Percentiles rank a stretch among this genome's conserved stretches.
phyloP scores from a whole-genome alignment of 164 flowering plant species.

The Umbellularia californica region DNA sequence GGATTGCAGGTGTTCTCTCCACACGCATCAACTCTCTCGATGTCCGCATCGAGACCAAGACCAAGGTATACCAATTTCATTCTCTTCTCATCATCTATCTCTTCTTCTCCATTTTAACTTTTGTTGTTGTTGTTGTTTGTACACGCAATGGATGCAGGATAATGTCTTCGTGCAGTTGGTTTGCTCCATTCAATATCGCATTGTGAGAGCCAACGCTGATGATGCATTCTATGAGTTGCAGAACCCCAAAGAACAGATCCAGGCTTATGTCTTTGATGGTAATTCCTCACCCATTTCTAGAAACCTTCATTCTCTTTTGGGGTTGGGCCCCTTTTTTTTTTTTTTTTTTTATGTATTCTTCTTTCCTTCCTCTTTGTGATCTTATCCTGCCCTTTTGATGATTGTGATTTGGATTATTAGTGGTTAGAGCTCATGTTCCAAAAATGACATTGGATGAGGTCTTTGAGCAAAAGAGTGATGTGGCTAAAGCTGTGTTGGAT shows the following conservation, averaged over 20 bases:
- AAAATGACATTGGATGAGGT: conserved; percentile 83
- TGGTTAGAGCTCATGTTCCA: conserved; percentile 95
- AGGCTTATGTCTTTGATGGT: conserved; percentile 97
- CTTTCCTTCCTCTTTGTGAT: background rate
- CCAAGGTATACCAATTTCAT: conserved; percentile 51
- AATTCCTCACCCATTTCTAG: conserved; percentile 6
- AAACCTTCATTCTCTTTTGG: background rate
- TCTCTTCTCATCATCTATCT: background rate
- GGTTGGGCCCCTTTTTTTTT: background rate
- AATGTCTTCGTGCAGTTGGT: conserved; percentile 91
- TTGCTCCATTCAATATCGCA: conserved; percentile 88
- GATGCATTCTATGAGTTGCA: conserved; percentile 97
- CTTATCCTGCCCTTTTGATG: background rate
- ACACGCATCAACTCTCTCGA: conserved; percentile 84
- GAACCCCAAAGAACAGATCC: conserved; percentile 93
- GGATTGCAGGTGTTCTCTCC: conserved; percentile 72
- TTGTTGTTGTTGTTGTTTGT: too few species aligned
- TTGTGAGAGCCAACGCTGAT: conserved; percentile 78
- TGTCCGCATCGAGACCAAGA: conserved; percentile 91
- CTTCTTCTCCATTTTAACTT: too few species aligned
- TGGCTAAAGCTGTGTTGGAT: conserved; percentile 81
- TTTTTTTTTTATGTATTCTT: too few species aligned
- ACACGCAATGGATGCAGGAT: conserved; percentile 45
- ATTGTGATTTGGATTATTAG: conserved; percentile 27
- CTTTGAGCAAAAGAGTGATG: conserved; percentile 93